Percentiles rank a stretch among this genome's conserved stretches.
phyloP scores from a whole-genome alignment of 2,329 filamentous ascomycete species.

The Neofusicoccum ribis region DNA sequence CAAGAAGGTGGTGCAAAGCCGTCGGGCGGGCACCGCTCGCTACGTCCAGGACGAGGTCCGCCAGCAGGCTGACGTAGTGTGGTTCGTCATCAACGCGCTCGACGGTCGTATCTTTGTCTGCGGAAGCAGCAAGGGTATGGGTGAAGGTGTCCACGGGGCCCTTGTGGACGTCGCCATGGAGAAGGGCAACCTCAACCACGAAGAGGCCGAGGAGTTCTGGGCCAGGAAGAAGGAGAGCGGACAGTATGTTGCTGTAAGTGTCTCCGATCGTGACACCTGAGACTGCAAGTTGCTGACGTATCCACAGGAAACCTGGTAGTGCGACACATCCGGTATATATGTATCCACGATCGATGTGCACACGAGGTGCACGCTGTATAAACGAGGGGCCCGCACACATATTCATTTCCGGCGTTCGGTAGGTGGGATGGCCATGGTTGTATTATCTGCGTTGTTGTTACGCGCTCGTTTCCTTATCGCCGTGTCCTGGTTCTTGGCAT shows the following conservation, averaged over 20 bases:
- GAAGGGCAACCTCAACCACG: conserved; percentile 81
- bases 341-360: neutral
- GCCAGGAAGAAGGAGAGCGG: conserved; percentile 85
- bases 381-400: neutral
- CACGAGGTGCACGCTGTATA: neutral
- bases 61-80: conserved; percentile 91
- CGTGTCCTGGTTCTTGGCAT: neutral
- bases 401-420: neutral
- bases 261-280: too few relatives aligned
- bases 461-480: neutral
- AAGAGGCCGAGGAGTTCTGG: conserved; percentile 89
- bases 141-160: conserved; percentile 87
- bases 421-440: neutral
- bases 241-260: conserved; percentile 81
- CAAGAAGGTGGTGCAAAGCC: conserved; percentile 53
- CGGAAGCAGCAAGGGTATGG: conserved; percentile 94
- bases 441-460: neutral
- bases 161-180: conserved; percentile 88
- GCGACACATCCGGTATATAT: neutral
- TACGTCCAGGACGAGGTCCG: conserved; percentile 97
- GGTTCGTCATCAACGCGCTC: conserved; percentile 95
- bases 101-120: conserved; percentile 97
- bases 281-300: neutral
- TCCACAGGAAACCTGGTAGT: conserved; percentile 9
- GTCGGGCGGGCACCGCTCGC: conserved; percentile 67